Conservation (phyloP, 1,284 basidiomycete genomes). For the Abortiporus biennis region DNA sequence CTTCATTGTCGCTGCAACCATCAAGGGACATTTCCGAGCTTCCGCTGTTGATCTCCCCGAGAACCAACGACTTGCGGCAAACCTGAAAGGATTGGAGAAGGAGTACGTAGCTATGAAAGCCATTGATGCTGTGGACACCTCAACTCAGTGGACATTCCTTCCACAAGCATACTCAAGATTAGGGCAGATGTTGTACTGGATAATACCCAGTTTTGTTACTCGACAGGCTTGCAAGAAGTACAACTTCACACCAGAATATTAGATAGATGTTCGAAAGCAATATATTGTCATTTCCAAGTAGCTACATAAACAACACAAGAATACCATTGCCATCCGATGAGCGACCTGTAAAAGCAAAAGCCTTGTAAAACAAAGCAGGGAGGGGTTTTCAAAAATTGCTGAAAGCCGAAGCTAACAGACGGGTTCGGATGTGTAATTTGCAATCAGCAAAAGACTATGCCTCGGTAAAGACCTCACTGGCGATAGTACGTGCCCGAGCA, state of each 20-base stretch:
- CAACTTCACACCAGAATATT: conserved; percentile 27
- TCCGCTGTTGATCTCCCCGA: conserved; percentile 65
- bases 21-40: conserved; percentile 76
- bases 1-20: conserved; percentile 51
- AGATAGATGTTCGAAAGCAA: background rate
- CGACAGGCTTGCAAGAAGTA: conserved; percentile 56
- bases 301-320: no score
- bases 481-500: conserved; percentile 90
- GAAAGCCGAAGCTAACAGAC: conserved; percentile 30
- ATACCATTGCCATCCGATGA: no score
- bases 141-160: conserved; percentile 52
- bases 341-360: no score
- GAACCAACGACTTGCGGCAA: conserved; percentile 46
- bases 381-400: conserved; percentile 30
- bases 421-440: conserved; percentile 60
- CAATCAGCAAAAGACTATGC: conserved; percentile 87
- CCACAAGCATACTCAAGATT: conserved; percentile 30
- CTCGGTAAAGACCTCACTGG: conserved; percentile 83
- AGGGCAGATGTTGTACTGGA: conserved; percentile 55
- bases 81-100: conserved; percentile 48
- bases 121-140: conserved; percentile 49
- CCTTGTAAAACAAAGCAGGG: no score
- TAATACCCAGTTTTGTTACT: conserved; percentile 52
- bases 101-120: conserved; percentile 50
- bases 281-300: no score